Conservation (phyloP, 2,329 filamentous ascomycete species). For the Colletotrichum sp. region DNA sequence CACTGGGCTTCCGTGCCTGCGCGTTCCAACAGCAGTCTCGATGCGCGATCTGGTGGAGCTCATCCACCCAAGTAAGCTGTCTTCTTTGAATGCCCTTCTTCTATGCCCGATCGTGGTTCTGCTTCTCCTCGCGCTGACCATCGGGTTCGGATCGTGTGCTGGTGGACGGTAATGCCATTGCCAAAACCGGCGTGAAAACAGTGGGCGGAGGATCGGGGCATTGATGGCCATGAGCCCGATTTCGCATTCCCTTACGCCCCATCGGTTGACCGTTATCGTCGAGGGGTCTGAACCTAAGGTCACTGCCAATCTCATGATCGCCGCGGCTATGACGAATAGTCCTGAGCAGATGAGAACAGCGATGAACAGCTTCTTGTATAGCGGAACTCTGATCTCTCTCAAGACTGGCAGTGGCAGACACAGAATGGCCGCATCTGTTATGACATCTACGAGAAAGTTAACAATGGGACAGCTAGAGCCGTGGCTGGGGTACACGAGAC, state of each 20-base stretch:
- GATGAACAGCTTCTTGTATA: constrained; percentile 10
- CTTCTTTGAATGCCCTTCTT: background rate
- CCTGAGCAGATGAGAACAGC: constrained; percentile 4
- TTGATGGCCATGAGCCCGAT: constrained; percentile 6
- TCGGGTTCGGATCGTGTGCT: background rate
- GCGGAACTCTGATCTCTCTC: background rate
- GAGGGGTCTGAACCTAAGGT: constrained; percentile 10
- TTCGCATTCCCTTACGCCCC: constrained; percentile 10
- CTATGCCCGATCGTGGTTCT: background rate
- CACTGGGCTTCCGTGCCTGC: background rate
- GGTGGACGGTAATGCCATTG: constrained; percentile 13
- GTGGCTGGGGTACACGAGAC: background rate
- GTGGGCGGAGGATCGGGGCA: background rate
- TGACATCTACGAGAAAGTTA: background rate
- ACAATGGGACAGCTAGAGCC: background rate
- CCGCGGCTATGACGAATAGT: constrained; percentile 5
- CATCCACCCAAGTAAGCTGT: background rate
- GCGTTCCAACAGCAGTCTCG: background rate
- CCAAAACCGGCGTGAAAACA: constrained; percentile 4
- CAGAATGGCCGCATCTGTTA: constrained; percentile 9
- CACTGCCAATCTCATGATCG: constrained; percentile 1
- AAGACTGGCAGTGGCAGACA: background rate
- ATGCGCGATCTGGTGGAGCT: background rate
- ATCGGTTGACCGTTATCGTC: constrained; percentile 3
- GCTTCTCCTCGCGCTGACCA: background rate